A percentile compares a stretch with the other conserved stretches of the same genome.
These are phyloP conservation scores for Eurotiales sp. DNA, from an alignment of 2,329 filamentous ascomycete species.

Conservation along the genomic window DNA sequence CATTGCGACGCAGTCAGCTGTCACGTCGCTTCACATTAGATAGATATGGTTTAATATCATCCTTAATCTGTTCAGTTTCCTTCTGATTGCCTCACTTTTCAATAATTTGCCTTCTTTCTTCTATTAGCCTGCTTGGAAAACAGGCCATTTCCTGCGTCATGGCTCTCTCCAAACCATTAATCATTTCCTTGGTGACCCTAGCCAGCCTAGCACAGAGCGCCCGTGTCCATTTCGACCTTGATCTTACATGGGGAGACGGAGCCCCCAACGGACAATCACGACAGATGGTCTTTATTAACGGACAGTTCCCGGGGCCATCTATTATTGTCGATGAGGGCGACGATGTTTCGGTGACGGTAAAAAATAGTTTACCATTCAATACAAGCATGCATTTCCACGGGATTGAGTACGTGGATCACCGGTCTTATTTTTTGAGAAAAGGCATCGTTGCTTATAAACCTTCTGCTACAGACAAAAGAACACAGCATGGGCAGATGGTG, in stretches of 20 bases:
- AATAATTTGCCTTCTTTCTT: not conserved
- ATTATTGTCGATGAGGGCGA: slow-evolving; percentile 20
- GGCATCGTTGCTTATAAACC: not conserved
- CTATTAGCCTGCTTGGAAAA: not conserved
- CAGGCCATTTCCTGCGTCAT: not conserved
- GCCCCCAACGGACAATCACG: slow-evolving; percentile 24
- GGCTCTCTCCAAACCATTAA: not conserved
- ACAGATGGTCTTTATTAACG: slow-evolving; percentile 24
- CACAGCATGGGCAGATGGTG: slow-evolving; percentile 60
- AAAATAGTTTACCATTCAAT: slow-evolving; percentile 20
- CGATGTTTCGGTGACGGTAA: slow-evolving; percentile 18
- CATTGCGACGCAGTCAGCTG: not conserved
- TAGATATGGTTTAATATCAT: too few relatives aligned
- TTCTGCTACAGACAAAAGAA: slow-evolving; percentile 36
- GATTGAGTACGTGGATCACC: slow-evolving; percentile 8
- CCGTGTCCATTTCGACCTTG: slow-evolving; percentile 15
- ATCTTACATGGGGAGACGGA: slow-evolving; percentile 17
- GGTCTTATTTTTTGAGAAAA: not conserved
- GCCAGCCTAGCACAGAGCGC: slow-evolving; percentile 5
- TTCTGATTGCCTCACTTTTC: not conserved
- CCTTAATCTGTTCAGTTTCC: too few relatives aligned
- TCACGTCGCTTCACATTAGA: not conserved
- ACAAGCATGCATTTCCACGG: slow-evolving; percentile 26
- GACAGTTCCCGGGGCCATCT: slow-evolving; percentile 20
- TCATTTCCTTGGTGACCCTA: not conserved